Evolutionary conservation across 805 yeast genomes (phyloP).

Genomic region (Henningerozyma blattae): DNA sequence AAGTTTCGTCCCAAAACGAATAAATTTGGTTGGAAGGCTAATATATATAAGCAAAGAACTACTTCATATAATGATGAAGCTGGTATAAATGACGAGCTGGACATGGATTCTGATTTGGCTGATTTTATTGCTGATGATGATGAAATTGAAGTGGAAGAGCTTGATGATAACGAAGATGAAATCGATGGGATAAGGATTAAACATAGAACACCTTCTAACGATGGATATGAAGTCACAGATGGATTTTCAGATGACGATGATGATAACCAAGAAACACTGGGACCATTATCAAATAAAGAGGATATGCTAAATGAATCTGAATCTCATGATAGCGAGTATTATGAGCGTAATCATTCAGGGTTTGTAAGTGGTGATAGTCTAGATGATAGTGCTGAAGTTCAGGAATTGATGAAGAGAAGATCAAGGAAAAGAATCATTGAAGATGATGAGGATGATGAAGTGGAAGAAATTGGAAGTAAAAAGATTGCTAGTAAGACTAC

Average conservation of each 20-base stretch:
- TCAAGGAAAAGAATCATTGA: constrained; percentile 1
- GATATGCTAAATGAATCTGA: constrained; percentile 1
- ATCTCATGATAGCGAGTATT: constrained; percentile 17
- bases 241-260: background rate
- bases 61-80: constrained; percentile 8
- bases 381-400: constrained; percentile 19
- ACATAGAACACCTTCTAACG: constrained; percentile 1
- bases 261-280: background rate
- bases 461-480: too few species aligned
- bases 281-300: background rate
- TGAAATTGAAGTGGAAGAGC: constrained; percentile 2
- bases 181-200: background rate
- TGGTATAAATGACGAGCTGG: constrained; percentile 4
- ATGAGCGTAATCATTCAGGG: constrained; percentile 20
- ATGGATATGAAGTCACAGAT: background rate
- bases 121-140: constrained; percentile 12
- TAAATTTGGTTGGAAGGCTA: constrained; percentile 4
- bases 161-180: constrained; percentile 2
- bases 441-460: constrained; percentile 22
- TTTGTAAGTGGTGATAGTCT: constrained; percentile 24
- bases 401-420: constrained; percentile 13
- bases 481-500: too few species aligned
- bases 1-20: background rate
- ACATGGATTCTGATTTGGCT: constrained; percentile 10
- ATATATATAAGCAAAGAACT: constrained; percentile 3